Evolutionary conservation across 2,329 filamentous ascomycete species (phyloP).

Genomic region (Ceratocystis colombiana): DNA sequence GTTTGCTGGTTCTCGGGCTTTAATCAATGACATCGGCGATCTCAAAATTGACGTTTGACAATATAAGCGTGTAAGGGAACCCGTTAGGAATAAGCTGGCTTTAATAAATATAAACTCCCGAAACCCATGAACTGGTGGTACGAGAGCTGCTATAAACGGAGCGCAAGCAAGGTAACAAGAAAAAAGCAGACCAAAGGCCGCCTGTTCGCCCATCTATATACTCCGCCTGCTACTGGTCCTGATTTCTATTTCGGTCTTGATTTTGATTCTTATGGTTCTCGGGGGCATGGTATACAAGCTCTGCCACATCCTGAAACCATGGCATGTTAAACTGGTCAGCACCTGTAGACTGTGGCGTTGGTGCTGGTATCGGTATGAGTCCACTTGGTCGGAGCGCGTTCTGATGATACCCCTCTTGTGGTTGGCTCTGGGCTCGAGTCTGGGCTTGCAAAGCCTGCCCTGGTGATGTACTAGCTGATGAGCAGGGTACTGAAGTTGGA

Average conservation of each 20-base stretch:
- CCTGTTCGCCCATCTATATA: neutral
- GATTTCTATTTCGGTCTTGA: neutral
- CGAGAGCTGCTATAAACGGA: neutral
- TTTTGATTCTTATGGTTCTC: neutral
- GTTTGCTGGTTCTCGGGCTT: neutral
- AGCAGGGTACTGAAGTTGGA: too few relatives aligned
- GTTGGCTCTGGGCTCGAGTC: neutral
- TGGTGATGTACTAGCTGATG: neutral
- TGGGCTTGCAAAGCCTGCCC: neutral
- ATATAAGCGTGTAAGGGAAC: neutral
- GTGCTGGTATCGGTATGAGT: neutral
- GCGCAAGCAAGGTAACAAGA: neutral
- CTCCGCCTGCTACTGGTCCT: neutral
- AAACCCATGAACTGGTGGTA: neutral
- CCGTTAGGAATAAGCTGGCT: neutral
- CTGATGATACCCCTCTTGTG: neutral
- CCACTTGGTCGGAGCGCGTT: neutral
- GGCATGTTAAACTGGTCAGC: neutral
- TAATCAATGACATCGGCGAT: neutral
- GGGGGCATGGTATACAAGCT: neutral
- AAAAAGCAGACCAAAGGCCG: neutral
- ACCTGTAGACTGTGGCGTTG: neutral
- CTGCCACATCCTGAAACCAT: slow-evolving; percentile 12
- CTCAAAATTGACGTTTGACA: neutral
- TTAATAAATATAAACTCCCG: neutral